These are phyloP conservation scores for Sporothrix pseudoabietina DNA, from an alignment of 2,329 filamentous ascomycete genomes.

Conservation along the genomic window DNA sequence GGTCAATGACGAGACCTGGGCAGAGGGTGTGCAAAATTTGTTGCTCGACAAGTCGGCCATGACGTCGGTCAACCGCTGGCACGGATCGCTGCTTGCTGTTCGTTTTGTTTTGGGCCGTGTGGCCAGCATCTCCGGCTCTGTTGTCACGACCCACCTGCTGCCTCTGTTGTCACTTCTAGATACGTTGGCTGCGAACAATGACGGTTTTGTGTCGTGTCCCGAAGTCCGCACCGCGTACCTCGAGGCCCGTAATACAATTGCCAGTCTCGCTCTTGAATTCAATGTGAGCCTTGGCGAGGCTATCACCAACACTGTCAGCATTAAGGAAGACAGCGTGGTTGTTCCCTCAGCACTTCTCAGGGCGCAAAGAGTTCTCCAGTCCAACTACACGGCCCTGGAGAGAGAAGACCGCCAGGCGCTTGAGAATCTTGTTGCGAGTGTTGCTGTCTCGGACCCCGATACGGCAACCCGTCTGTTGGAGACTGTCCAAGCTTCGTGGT, in stretches of 20 bases:
- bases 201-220: conserved; percentile 38
- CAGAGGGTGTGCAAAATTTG: conserved; percentile 45
- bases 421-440: conserved; percentile 42
- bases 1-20: conserved; percentile 52
- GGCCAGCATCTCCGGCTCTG: conserved; percentile 49
- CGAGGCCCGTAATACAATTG: conserved; percentile 50
- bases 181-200: conserved; percentile 16
- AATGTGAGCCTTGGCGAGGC: not conserved
- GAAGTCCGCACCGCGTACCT: conserved; percentile 52
- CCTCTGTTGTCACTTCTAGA: conserved; percentile 26
- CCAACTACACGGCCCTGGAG: conserved; percentile 42
- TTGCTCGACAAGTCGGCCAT: conserved; percentile 40
- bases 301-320: not conserved
- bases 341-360: conserved; percentile 44
- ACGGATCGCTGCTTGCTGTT: conserved; percentile 60
- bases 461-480: conserved; percentile 49
- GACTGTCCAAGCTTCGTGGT: conserved; percentile 42
- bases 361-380: conserved; percentile 44
- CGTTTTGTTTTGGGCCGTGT: conserved; percentile 57
- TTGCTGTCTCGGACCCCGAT: conserved; percentile 47
- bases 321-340: not conserved
- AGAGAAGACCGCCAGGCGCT: conserved; percentile 35
- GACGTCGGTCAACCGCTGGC: conserved; percentile 54
- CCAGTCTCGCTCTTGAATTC: conserved; percentile 31
- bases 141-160: conserved; percentile 39